Evolutionary conservation across 495 filamentous ascomycete species (phyloP).

Genomic region (Aspergillus carlsbadensis): DNA sequence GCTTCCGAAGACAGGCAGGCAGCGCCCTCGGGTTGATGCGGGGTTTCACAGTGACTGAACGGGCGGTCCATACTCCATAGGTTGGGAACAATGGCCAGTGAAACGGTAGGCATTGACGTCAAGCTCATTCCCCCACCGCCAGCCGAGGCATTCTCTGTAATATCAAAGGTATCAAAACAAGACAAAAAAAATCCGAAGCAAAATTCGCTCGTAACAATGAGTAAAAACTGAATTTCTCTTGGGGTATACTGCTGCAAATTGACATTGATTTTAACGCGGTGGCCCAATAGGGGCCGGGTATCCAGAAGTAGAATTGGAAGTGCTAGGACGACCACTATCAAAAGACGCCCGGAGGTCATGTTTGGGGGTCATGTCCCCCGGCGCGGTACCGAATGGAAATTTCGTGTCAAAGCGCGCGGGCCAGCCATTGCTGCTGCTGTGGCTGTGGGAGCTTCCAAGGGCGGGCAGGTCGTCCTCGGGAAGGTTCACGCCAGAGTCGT

Average conservation of each 20-base stretch:
- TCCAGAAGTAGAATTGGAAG: conserved; percentile 93
- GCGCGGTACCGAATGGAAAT: conserved; percentile 65
- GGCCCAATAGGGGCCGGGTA: conserved; percentile 87
- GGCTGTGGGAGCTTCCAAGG: conserved; percentile 56
- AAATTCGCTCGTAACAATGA: conserved; percentile 19
- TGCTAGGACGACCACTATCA: conserved; percentile 88
- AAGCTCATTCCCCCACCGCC: conserved; percentile 26
- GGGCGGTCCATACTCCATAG: no score
- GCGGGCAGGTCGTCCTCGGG: conserved; percentile 75
- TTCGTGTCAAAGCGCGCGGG: conserved; percentile 60
- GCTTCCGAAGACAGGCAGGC: no score
- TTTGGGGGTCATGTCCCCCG: conserved; percentile 79
- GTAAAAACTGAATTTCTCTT: conserved; percentile 46
- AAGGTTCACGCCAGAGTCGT: conserved; percentile 92
- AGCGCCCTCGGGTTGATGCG: no score
- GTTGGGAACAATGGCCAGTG: no score
- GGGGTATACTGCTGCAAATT: conserved; percentile 62
- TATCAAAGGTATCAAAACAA: conserved; percentile 39
- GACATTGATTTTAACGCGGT: conserved; percentile 69
- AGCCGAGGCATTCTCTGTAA: conserved; percentile 36
- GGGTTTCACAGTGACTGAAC: no score
- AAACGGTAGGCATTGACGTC: not conserved
- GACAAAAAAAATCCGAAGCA: conserved; percentile 25
- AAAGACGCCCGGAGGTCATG: conserved; percentile 78
- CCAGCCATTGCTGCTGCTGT: conserved; percentile 64